phyloP scores from a whole-genome alignment of 2,329 filamentous ascomycete genomes.

The Penicillium sp. region DNA sequence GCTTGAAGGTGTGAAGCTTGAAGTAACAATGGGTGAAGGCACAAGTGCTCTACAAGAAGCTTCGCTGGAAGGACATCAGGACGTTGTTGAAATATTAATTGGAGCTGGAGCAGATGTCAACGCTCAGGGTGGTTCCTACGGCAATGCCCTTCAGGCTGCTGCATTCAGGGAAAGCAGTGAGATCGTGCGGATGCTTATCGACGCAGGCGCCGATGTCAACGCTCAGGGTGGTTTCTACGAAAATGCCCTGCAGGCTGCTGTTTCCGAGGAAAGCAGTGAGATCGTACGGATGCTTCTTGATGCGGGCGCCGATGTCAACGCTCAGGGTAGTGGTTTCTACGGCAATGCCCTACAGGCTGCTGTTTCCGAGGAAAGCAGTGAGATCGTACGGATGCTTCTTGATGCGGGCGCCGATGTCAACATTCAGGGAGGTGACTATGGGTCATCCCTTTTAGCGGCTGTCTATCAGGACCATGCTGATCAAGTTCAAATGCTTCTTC shows the following conservation, averaged over 20 bases:
- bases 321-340: neutral
- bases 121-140: neutral
- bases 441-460: neutral
- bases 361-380: neutral
- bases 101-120: neutral
- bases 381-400: neutral
- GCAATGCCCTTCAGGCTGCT: neutral
- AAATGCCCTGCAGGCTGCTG: too few relatives aligned
- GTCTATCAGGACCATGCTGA: neutral
- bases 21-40: neutral
- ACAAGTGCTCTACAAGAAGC: conserved; percentile 2
- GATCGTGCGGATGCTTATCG: neutral
- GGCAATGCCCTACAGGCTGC: neutral
- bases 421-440: neutral
- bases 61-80: neutral
- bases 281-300: too few relatives aligned
- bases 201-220: neutral
- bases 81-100: conserved; percentile 1
- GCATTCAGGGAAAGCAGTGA: neutral
- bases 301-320: too few relatives aligned
- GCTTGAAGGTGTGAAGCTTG: neutral
- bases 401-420: neutral
- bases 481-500: neutral
- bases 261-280: too few relatives aligned
- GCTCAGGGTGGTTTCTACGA: too few relatives aligned